A percentile compares a stretch with the other conserved stretches of the same genome.
These are phyloP conservation scores for Xylogone sp. DNA, from an alignment of 2,329 filamentous ascomycete species.

Conservation along the genomic window DNA sequence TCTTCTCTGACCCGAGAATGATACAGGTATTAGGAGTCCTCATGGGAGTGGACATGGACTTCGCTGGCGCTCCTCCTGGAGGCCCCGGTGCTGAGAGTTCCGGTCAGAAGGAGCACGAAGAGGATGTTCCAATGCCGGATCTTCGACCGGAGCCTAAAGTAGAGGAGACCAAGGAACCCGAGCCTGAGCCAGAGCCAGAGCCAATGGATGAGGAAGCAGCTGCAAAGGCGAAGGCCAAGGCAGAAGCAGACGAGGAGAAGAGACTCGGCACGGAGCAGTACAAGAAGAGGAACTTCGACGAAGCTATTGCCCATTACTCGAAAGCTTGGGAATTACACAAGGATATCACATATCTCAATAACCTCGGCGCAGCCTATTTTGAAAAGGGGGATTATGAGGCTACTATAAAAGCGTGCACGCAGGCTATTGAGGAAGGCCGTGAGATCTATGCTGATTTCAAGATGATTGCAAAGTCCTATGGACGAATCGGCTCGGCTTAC, in stretches of 20 bases:
- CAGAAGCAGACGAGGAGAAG: constrained; percentile 92
- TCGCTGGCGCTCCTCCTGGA: constrained; percentile 33
- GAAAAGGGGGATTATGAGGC: constrained; percentile 94
- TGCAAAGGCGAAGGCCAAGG: constrained; percentile 86
- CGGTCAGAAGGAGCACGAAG: constrained; percentile 46
- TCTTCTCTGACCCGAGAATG: constrained; percentile 88
- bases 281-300: constrained; percentile 97
- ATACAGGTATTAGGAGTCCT: constrained; percentile 90
- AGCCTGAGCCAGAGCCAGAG: constrained; percentile 58
- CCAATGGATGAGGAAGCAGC: constrained; percentile 76
- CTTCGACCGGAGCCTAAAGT: constrained; percentile 45
- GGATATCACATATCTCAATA: constrained; percentile 97
- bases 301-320: constrained; percentile 88
- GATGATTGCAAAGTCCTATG: constrained; percentile 96
- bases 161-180: constrained; percentile 49
- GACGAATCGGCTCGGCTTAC: constrained; percentile 88
- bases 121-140: constrained; percentile 79
- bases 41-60: constrained; percentile 88
- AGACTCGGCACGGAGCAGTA: constrained; percentile 89
- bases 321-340: constrained; percentile 94
- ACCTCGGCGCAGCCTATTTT: constrained; percentile 88
- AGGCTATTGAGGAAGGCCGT: constrained; percentile 87
- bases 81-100: constrained; percentile 32
- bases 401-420: constrained; percentile 79
- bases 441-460: constrained; percentile 94